Percentiles rank a stretch among this genome's conserved stretches.
Evolutionary conservation across 169 alveolate species (phyloP).

Genomic region (Plasmodium berghei): DNA sequence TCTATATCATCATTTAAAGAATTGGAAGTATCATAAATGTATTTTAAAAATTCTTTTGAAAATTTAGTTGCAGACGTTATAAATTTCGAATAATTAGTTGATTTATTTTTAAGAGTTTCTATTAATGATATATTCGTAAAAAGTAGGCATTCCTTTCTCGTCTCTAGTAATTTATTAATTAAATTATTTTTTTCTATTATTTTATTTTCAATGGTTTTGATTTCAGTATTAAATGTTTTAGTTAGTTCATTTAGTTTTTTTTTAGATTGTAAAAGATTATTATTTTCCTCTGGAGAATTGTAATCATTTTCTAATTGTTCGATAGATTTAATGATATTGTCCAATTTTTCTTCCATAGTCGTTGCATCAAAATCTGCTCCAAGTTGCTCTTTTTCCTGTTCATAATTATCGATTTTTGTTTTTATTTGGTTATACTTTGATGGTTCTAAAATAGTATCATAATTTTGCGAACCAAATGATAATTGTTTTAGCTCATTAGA

Average conservation of each 20-base stretch:
- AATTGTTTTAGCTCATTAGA: not conserved
- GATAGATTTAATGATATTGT: not conserved
- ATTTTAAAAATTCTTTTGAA: constrained; percentile 1
- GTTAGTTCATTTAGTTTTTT: not conserved
- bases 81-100: not conserved
- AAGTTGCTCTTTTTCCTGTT: not conserved
- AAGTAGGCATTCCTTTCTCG: not conserved
- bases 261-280: too few species aligned
- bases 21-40: constrained; percentile 4
- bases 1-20: constrained; percentile 2
- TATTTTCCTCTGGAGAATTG: not conserved
- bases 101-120: constrained; percentile 7
- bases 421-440: not conserved
- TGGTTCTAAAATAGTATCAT: constrained; percentile 3
- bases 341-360: not conserved
- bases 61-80: not conserved
- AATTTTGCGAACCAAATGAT: not conserved
- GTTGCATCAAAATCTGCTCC: not conserved
- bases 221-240: not conserved
- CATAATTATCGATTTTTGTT: not conserved
- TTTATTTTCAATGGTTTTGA: not conserved
- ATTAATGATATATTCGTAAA: not conserved
- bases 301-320: not conserved
- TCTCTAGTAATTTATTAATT: constrained; percentile 1
- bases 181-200: not conserved